Evolutionary conservation across 257 asterid species (phyloP).

Genomic region (Eucommia ulmoides): DNA sequence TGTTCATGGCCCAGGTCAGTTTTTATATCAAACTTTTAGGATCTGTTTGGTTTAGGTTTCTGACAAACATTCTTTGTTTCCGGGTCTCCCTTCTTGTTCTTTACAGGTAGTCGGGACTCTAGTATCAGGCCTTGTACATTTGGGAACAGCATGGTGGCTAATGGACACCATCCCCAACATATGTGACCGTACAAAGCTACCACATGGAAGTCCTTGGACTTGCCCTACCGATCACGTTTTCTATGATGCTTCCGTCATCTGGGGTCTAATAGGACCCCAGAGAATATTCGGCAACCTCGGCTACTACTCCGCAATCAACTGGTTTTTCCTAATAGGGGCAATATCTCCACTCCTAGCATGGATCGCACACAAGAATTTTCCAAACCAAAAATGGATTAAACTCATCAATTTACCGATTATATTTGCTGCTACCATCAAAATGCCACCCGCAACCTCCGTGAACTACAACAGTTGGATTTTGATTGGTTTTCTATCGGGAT

Average conservation of each 20-base stretch:
- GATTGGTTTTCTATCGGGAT: conserved; percentile 1
- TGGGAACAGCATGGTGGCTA: conserved; percentile 3
- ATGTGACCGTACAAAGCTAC: conserved; percentile 2
- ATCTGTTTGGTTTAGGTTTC: neutral
- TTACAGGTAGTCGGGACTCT: neutral
- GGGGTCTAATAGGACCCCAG: conserved; percentile 11
- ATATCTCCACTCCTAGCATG: conserved; percentile 1
- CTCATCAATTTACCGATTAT: too few relatives aligned
- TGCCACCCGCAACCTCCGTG: conserved; percentile 12
- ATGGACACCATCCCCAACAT: neutral
- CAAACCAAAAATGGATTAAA: conserved; percentile 7
- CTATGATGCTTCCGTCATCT: conserved; percentile 10
- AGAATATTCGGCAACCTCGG: conserved; percentile 7
- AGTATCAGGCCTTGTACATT: neutral
- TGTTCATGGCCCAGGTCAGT: conserved; percentile 2
- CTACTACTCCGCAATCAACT: conserved; percentile 1
- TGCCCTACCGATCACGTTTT: conserved; percentile 9
- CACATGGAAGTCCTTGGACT: conserved; percentile 6
- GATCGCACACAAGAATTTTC: conserved; percentile 5
- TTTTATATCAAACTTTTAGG: neutral
- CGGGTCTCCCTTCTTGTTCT: too few relatives aligned
- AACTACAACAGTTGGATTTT: conserved; percentile 9
- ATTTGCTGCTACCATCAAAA: conserved; percentile 4
- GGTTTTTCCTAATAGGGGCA: conserved; percentile 8
- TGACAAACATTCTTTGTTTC: neutral